Conservation (phyloP, 768 basidiomycete species). For the Boletus barrowsii region DNA sequence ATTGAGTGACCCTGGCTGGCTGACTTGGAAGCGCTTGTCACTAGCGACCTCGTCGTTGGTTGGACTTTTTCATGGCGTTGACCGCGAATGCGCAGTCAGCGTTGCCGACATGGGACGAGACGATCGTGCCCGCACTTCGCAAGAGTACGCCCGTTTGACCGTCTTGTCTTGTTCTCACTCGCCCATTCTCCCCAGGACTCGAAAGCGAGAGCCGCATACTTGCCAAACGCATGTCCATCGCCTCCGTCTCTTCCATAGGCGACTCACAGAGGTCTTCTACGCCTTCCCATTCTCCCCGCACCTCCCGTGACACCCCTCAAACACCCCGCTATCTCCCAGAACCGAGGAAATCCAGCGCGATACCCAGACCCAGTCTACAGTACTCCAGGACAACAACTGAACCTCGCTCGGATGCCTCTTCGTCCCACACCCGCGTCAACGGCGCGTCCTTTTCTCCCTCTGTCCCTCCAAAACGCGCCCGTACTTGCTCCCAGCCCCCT, state of each 20-base stretch:
- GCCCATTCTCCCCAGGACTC: slow-evolving; percentile 51
- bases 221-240: slow-evolving; percentile 70
- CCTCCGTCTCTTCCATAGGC: slow-evolving; percentile 60
- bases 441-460: slow-evolving; percentile 32
- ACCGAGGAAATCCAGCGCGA: slow-evolving; percentile 40
- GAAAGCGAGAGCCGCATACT: slow-evolving; percentile 79
- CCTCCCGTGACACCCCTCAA: slow-evolving; percentile 20
- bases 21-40: not conserved
- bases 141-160: slow-evolving; percentile 52
- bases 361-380: slow-evolving; percentile 46
- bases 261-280: slow-evolving; percentile 32
- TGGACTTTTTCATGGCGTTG: slow-evolving; percentile 34
- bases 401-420: slow-evolving; percentile 20
- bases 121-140: slow-evolving; percentile 75
- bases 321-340: slow-evolving; percentile 24
- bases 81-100: slow-evolving; percentile 38
- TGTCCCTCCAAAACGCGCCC: slow-evolving; percentile 44
- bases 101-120: slow-evolving; percentile 71
- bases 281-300: slow-evolving; percentile 18
- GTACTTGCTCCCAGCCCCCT: slow-evolving; percentile 61
- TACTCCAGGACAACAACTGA: slow-evolving; percentile 32
- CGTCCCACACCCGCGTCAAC: slow-evolving; percentile 25
- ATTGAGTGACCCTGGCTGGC: not conserved
- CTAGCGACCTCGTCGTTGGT: not conserved
- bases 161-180: not conserved